Base-by-base conservation (phyloP, 768 basidiomycete genomes). In the Scleroderma citrinum region DNA sequence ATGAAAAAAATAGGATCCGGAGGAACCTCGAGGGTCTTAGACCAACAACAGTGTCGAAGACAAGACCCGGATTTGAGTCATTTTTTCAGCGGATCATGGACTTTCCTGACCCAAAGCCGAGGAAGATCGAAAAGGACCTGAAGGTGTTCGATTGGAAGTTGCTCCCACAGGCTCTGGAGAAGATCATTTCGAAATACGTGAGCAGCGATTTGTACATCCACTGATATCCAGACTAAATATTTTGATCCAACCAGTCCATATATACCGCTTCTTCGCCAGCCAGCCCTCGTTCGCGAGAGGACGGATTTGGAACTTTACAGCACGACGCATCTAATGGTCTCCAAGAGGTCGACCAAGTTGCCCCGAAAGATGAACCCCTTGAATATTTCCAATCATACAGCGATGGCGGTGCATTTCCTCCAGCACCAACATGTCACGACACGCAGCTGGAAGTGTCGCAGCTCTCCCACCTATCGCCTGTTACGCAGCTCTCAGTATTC, bases 31-130 rank as follows among this genome's bases (percentile, higher is more conserved):
- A 99, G 66, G 91, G 89, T 21, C 86, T 96, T 61, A 77, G 84
- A 45, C 95, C 95, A 1, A 85, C 81, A 47, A 96, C 94, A 1
- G 83, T 97, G 3, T 87, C 87, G 24, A 99, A 96, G 71, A 80
- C 81, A 63, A 87, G 89, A 56, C 71, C 77, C 0, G 86, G 83
- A 11, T 84, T 80, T 49, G 88, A 89, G 58, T 74, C 78, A n/a
- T 91, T 97, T 66, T 99, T 97, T 76, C 83, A 88, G 70, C 77
- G 83, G 56, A 93, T 99, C 71, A 97, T 99, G 95, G 83, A 88
- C 45, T 95, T 96, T 62, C 90, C 93, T 0, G 81, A 82, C 39
- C 95, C 95, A 7, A 93, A 91, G 64, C 95, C 95, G 3, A 77
- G 95, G 48, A 94, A 93, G 63, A 99, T 98, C 54, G 95, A 97